Percentiles rank a stretch among this genome's conserved stretches.
Evolutionary conservation across 169 alveolate genomes (phyloP).

Genomic region (Plasmodium gonderi): DNA sequence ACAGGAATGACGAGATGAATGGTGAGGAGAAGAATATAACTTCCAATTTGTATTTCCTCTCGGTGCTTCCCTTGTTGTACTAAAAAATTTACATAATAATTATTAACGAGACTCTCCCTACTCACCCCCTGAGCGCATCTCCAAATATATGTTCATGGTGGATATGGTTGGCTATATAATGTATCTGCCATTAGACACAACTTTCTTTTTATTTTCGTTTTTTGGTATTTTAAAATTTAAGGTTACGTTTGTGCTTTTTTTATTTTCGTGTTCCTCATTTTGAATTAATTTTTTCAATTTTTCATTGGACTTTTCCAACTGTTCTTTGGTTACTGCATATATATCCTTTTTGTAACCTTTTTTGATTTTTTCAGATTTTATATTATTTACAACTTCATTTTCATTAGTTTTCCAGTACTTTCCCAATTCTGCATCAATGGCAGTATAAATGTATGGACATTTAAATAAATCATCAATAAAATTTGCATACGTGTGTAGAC

Average conservation of each 20-base stretch:
- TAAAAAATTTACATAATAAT: too few species aligned
- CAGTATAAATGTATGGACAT: constrained; percentile 55
- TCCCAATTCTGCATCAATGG: constrained; percentile 67
- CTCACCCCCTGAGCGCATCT: not conserved
- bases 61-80: not conserved
- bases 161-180: constrained; percentile 12
- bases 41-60: not conserved
- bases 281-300: constrained; percentile 19
- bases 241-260: not conserved
- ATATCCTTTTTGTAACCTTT: constrained; percentile 62
- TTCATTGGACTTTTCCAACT: constrained; percentile 42
- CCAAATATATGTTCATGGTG: not conserved
- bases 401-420: constrained; percentile 72
- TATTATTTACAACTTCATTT: constrained; percentile 16
- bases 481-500: constrained; percentile 56
- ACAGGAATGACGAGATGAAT: too few species aligned
- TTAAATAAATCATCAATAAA: constrained; percentile 34
- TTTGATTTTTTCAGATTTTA: constrained; percentile 68
- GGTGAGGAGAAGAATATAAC: not conserved
- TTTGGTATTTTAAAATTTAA: constrained; percentile 47
- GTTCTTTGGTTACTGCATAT: constrained; percentile 36
- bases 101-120: not conserved
- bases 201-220: constrained; percentile 18
- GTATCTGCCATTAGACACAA: constrained; percentile 74
- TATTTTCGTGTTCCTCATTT: not conserved